phyloP scores from a whole-genome alignment of 2,329 filamentous ascomycete genomes.

The Ceratocystis smalleyi region DNA sequence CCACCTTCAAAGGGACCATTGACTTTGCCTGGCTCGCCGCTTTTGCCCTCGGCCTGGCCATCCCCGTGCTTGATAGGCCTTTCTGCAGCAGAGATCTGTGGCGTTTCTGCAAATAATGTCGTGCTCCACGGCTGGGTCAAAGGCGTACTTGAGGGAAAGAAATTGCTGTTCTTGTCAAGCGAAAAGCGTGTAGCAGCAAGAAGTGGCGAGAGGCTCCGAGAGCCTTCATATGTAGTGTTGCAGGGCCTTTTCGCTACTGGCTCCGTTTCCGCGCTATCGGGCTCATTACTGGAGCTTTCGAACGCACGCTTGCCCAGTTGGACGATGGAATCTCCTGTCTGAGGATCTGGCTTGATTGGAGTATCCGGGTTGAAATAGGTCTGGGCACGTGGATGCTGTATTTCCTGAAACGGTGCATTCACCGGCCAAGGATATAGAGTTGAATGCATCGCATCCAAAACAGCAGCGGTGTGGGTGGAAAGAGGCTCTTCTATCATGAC shows the following conservation, averaged over 20 bases:
- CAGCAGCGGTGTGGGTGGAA: conserved; percentile 14
- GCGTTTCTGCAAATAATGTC: neutral
- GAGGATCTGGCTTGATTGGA: no score
- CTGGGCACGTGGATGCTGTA: neutral
- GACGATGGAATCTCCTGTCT: no score
- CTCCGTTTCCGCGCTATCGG: neutral
- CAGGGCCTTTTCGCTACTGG: neutral
- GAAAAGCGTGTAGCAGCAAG: neutral
- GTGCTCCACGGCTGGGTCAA: neutral
- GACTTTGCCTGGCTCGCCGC: no score
- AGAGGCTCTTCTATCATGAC: conserved; percentile 7
- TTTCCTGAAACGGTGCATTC: neutral
- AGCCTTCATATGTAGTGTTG: neutral
- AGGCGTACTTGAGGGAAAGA: neutral
- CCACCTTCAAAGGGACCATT: neutral
- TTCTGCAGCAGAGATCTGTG: neutral
- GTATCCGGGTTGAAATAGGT: no score
- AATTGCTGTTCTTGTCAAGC: neutral
- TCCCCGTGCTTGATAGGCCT: no score
- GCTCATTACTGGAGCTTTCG: neutral
- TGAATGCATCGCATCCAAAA: conserved; percentile 13
- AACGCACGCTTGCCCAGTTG: neutral
- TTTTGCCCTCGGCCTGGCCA: no score
- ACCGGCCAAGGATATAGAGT: neutral
- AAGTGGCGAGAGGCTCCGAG: neutral